Percentiles rank a stretch among this genome's conserved stretches.
phyloP scores from a whole-genome alignment of 768 basidiomycete genomes.

The Boletus vermiculosoides region DNA sequence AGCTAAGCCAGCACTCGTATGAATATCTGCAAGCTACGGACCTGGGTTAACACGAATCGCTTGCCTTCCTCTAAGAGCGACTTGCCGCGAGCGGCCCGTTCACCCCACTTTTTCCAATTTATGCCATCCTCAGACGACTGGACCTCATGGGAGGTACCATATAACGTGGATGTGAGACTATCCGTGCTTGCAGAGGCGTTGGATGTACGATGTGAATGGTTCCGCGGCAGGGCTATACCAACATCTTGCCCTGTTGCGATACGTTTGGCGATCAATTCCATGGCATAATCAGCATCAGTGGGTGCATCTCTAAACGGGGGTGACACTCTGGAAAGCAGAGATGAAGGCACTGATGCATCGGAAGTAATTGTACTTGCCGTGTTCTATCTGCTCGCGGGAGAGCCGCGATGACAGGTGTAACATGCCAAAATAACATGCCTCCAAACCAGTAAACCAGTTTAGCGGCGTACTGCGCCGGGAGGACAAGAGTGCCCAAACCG shows the following conservation, averaged over 20 bases:
- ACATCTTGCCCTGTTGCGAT: constrained; percentile 54
- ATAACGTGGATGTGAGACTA: background rate
- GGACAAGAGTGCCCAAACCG: constrained; percentile 39
- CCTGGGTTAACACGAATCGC: constrained; percentile 38
- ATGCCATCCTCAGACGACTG: constrained; percentile 22
- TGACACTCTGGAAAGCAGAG: constrained; percentile 39
- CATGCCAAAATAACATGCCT: constrained; percentile 64
- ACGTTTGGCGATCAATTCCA: constrained; percentile 63
- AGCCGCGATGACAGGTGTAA: constrained; percentile 52
- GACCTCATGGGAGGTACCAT: background rate
- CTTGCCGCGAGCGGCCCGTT: constrained; percentile 46
- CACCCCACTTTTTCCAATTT: constrained; percentile 60
- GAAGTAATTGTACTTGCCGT: constrained; percentile 37
- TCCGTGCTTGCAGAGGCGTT: constrained; percentile 15
- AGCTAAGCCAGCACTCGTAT: background rate
- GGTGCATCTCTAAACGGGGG: constrained; percentile 51
- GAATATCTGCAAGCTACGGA: constrained; percentile 28
- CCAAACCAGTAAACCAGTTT: constrained; percentile 46
- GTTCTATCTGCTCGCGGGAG: constrained; percentile 46
- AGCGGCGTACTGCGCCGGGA: constrained; percentile 50
- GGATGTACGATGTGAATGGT: constrained; percentile 15
- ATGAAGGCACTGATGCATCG: background rate
- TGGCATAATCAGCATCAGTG: constrained; percentile 69
- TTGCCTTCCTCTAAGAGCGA: constrained; percentile 42
- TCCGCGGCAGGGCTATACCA: constrained; percentile 30